A percentile compares a stretch with the other conserved stretches of the same genome.
phyloP scores from a whole-genome alignment of 441 rosid species.

The Mallotus japonicus region DNA sequence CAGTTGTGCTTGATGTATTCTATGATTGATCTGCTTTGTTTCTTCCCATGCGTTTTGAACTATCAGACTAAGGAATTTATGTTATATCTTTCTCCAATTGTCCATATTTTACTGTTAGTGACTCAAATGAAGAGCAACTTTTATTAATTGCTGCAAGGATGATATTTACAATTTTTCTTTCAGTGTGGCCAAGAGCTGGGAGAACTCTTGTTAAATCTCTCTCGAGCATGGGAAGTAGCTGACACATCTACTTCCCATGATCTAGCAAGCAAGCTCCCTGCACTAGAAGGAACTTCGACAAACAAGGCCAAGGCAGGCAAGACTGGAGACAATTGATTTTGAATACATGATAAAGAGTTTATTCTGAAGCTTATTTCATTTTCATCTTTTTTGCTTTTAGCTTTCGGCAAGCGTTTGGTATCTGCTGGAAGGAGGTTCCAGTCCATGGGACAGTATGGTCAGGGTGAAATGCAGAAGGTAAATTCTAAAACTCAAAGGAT shows the following conservation, averaged over 20 bases:
- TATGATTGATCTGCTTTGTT: too few species aligned
- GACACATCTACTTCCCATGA: constrained; percentile 64
- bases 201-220: constrained; percentile 57
- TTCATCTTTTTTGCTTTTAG: constrained; percentile 43
- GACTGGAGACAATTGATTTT: constrained; percentile 24
- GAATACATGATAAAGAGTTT: constrained; percentile 28
- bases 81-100: not conserved
- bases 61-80: too few species aligned
- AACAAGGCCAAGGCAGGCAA: constrained; percentile 68
- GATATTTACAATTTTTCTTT: constrained; percentile 13
- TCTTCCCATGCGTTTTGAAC: too few species aligned
- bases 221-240: constrained; percentile 79
- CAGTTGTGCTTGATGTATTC: too few species aligned
- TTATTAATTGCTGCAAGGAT: not conserved
- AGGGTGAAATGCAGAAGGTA: constrained; percentile 91
- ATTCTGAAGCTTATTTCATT: constrained; percentile 31
- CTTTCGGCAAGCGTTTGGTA: constrained; percentile 76
- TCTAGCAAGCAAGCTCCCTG: constrained; percentile 61
- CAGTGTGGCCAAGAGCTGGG: constrained; percentile 86
- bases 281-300: constrained; percentile 51
- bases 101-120: too few species aligned
- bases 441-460: constrained; percentile 89
- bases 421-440: constrained; percentile 86
- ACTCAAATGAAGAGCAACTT: too few species aligned
- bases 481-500: constrained; percentile 2